Conservation (phyloP, 805 yeast genomes). For the Cyberlindnera americana region DNA sequence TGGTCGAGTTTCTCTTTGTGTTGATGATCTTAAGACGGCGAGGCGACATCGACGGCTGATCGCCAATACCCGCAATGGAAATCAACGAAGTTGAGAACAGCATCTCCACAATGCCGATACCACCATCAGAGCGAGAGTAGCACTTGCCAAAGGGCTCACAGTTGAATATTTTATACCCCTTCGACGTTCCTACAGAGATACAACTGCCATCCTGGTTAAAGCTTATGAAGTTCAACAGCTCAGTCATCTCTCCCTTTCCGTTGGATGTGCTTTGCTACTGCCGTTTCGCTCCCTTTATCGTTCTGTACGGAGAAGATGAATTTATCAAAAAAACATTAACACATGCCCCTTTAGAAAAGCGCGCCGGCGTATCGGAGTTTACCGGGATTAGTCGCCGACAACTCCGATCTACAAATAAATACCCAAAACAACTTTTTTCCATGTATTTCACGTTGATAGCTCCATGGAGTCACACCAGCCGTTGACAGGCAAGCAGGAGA, state of each 20-base stretch:
- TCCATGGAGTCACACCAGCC: slow-evolving; percentile 64
- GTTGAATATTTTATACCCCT: slow-evolving; percentile 63
- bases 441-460: slow-evolving; percentile 7
- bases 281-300: too few relatives aligned
- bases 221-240: slow-evolving; percentile 45
- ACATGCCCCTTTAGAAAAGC: too few relatives aligned
- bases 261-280: too few relatives aligned
- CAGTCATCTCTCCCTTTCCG: slow-evolving; percentile 1
- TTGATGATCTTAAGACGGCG: slow-evolving; percentile 78
- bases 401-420: too few relatives aligned
- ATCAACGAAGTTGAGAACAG: slow-evolving; percentile 67
- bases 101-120: slow-evolving; percentile 71
- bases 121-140: slow-evolving; percentile 40
- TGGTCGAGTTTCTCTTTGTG: slow-evolving; percentile 57
- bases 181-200: slow-evolving; percentile 61
- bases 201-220: slow-evolving; percentile 77
- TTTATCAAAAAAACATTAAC: too few relatives aligned
- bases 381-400: too few relatives aligned
- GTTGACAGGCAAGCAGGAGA: slow-evolving; percentile 65
- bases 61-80: slow-evolving; percentile 72
- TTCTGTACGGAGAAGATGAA: too few relatives aligned
- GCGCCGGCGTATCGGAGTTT: too few relatives aligned
- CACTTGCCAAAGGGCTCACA: slow-evolving; percentile 65
- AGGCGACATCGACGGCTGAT: slow-evolving; percentile 66
- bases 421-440: not conserved